Evolutionary conservation across 495 filamentous ascomycete genomes (phyloP).

Genomic region (Penicillium crystallinum): DNA sequence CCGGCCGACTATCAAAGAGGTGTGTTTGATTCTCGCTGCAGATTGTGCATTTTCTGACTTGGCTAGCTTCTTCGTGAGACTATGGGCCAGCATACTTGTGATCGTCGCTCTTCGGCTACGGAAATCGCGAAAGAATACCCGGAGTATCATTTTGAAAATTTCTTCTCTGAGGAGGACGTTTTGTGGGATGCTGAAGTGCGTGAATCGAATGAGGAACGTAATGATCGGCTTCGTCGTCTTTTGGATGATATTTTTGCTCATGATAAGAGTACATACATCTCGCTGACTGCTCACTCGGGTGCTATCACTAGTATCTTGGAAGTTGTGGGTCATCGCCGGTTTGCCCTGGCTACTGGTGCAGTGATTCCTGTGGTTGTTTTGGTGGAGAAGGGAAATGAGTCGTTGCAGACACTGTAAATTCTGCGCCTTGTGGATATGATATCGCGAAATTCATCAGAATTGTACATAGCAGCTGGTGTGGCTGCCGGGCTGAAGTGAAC

Average conservation of each 20-base stretch:
- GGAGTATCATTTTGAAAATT: slow-evolving; percentile 54
- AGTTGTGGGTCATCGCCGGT: slow-evolving; percentile 59
- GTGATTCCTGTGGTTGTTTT: slow-evolving; percentile 67
- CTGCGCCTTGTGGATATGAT: not conserved
- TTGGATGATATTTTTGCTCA: slow-evolving; percentile 60
- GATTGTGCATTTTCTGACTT: not conserved
- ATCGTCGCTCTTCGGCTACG: slow-evolving; percentile 57
- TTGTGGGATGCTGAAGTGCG: slow-evolving; percentile 51
- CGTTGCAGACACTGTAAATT: not conserved
- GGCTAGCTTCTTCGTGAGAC: slow-evolving; percentile 60
- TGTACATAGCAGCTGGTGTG: not conserved
- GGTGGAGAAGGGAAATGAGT: slow-evolving; percentile 31
- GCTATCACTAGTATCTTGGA: slow-evolving; percentile 58
- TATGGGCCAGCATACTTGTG: slow-evolving; percentile 76
- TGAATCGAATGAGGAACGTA: slow-evolving; percentile 52
- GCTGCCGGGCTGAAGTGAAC: not conserved
- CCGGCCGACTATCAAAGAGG: slow-evolving; percentile 64
- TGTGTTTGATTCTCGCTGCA: slow-evolving; percentile 5
- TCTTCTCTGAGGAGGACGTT: slow-evolving; percentile 58
- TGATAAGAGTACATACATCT: slow-evolving; percentile 58
- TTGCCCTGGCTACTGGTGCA: slow-evolving; percentile 61
- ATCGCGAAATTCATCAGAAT: not conserved
- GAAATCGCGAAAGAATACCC: slow-evolving; percentile 57
- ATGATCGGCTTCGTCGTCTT: slow-evolving; percentile 47
- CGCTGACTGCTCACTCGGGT: slow-evolving; percentile 68